Conservation (phyloP, 345 rosid genomes). For the Capsella bursapastoris region DNA sequence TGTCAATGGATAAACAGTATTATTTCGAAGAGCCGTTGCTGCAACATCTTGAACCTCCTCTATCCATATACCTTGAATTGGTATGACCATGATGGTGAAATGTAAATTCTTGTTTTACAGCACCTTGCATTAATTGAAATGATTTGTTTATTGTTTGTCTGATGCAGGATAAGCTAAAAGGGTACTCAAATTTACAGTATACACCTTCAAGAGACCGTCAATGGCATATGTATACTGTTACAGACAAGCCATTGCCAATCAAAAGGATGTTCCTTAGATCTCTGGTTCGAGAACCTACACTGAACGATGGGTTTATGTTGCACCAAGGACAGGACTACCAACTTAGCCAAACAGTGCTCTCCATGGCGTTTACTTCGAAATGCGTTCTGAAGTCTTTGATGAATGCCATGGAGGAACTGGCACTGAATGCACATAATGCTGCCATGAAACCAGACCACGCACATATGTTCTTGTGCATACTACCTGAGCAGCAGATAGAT, state of each 20-base stretch:
- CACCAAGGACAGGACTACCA: conserved; percentile 62
- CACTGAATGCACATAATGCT: conserved; percentile 84
- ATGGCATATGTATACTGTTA: conserved; percentile 87
- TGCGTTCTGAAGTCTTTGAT: conserved; percentile 82
- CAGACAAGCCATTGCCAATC: conserved; percentile 72
- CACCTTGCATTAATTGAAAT: not conserved
- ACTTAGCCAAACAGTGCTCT: conserved; percentile 48
- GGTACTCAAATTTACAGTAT: conserved; percentile 68
- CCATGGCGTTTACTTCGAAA: conserved; percentile 74
- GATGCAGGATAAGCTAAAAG: conserved; percentile 92
- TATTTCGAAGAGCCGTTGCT: conserved; percentile 88
- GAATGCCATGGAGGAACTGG: conserved; percentile 96
- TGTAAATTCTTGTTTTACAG: conserved; percentile 5
- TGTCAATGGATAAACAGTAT: conserved; percentile 74
- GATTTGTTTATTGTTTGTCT: conserved; percentile 9
- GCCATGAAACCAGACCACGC: conserved; percentile 79
- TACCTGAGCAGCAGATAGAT: conserved; percentile 80
- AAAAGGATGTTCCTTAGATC: conserved; percentile 94
- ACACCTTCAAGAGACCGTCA: conserved; percentile 85
- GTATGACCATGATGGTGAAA: conserved; percentile 48
- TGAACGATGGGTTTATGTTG: conserved; percentile 61
- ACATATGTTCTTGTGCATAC: conserved; percentile 87
- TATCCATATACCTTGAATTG: conserved; percentile 92
- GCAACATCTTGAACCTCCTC: conserved; percentile 95
- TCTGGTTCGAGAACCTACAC: conserved; percentile 78